Conservation (phyloP, 805 yeast species). For the Suhomyces sp. region DNA sequence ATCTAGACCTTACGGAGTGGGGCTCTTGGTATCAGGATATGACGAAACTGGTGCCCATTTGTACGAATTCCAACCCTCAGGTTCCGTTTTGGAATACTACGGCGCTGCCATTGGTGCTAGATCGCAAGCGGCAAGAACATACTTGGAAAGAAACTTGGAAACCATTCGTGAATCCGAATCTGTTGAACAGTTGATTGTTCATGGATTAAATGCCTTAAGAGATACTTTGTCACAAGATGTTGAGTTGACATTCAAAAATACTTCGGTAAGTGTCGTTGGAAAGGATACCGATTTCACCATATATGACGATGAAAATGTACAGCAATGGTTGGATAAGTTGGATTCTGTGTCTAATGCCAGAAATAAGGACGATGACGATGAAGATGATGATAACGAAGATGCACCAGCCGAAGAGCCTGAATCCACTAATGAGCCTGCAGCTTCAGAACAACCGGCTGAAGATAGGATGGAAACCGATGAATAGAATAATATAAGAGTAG, state of each 20-base stretch:
- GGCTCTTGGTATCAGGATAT: slow-evolving; percentile 81
- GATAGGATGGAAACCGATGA: slow-evolving; percentile 44
- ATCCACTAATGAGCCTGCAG: slow-evolving; percentile 12
- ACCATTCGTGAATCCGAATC: slow-evolving; percentile 55
- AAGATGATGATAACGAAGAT: slow-evolving; percentile 21
- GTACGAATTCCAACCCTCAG: slow-evolving; percentile 94
- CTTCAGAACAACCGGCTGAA: slow-evolving; percentile 13
- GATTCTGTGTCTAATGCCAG: slow-evolving; percentile 63
- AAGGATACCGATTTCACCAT: slow-evolving; percentile 67
- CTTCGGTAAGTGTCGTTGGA: slow-evolving; percentile 93
- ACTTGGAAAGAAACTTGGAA: slow-evolving; percentile 81
- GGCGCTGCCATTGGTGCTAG: slow-evolving; percentile 98
- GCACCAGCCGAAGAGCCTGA: slow-evolving; percentile 13
- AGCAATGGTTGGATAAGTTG: slow-evolving; percentile 74
- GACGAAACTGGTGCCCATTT: slow-evolving; percentile 95
- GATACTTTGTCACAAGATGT: slow-evolving; percentile 94
- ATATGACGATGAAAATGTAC: slow-evolving; percentile 84
- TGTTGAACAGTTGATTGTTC: slow-evolving; percentile 73
- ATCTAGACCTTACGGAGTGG: slow-evolving; percentile 97
- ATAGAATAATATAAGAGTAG: slow-evolving; percentile 4
- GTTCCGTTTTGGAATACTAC: slow-evolving; percentile 83
- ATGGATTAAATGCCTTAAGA: slow-evolving; percentile 86
- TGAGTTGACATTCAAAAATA: slow-evolving; percentile 77
- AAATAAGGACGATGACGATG: slow-evolving; percentile 41
- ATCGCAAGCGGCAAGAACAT: slow-evolving; percentile 97